Base-by-base conservation (phyloP, 805 yeast species). In the Wickerhamiella australiensis region DNA sequence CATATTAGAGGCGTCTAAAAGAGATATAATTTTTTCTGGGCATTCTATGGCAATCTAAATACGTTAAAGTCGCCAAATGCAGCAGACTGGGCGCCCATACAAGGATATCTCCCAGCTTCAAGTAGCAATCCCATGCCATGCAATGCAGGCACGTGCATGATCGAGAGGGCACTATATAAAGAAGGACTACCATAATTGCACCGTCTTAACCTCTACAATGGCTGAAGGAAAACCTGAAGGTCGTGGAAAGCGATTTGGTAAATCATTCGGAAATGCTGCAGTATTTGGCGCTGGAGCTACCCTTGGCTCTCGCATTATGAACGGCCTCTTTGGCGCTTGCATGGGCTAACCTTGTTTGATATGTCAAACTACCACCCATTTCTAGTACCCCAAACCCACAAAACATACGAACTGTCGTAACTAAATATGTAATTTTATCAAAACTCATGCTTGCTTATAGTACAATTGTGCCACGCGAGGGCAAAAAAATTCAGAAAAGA, bases 281-380 rank as follows among this genome's bases (percentile, higher is more conserved):
- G 78, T 86, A 40, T 88, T 85, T 56, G 96, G 96, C 67, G 95
- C 94, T 9, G 96, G 96, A 70, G 95, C 95, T 33, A 80, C 95
- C 1, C 71, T 87, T 50, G 96, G 96, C 61, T 74, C 84, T 44
- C 84, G 82, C 59, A 58, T 88, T 44, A 83, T 87, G 26, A 78
- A 82, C 31, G 44, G 50, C 9, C 43, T 50, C 15, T 31, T 49
- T 17, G 26, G 44, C 21, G 43, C 43, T 11, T 46, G 49, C 37
- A 37, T 46, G 49, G 49, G 49, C 47, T 44, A n/a, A n/a, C n/a
- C n/a, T n/a, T n/a, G n/a, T n/a, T n/a, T n/a, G n/a, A n/a, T n/a
- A n/a, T n/a, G n/a, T n/a, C n/a, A n/a, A n/a, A n/a, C n/a, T n/a
- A n/a, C n/a, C n/a, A n/a, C n/a, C n/a, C n/a, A n/a, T n/a, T n/a